These are phyloP conservation scores for Carallia pectinifolia DNA, from an alignment of 345 rosid species.

Conservation along the genomic window DNA sequence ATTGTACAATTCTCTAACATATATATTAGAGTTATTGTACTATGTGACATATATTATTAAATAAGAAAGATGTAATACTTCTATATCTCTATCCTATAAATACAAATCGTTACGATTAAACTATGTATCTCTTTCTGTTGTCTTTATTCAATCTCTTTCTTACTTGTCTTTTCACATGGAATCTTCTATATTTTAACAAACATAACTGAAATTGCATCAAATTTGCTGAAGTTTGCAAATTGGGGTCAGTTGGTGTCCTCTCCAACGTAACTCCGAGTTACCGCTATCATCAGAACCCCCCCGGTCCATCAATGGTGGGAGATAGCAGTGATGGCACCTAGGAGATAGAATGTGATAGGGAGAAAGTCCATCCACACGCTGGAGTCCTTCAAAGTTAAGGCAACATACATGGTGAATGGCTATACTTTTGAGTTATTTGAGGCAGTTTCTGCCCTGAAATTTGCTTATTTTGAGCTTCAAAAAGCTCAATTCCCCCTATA, in stretches of 20 bases:
- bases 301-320: conserved; percentile 11
- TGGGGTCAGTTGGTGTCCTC: conserved; percentile 61
- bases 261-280: conserved; percentile 33
- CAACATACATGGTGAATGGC: conserved; percentile 6
- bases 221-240: conserved; percentile 53
- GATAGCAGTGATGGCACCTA: conserved; percentile 17
- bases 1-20: too few relatives aligned
- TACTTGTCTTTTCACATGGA: too few relatives aligned
- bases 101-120: too few relatives aligned
- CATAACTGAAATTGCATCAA: conserved; percentile 48
- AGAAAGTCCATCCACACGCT: conserved; percentile 35
- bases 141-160: too few relatives aligned
- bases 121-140: too few relatives aligned
- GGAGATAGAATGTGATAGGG: conserved; percentile 14
- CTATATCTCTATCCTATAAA: too few relatives aligned
- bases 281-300: conserved; percentile 2
- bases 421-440: conserved; percentile 47
- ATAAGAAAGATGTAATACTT: too few relatives aligned
- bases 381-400: conserved; percentile 20
- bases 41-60: too few relatives aligned
- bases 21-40: too few relatives aligned
- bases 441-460: conserved; percentile 43
- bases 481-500: conserved; percentile 57
- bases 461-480: conserved; percentile 56
- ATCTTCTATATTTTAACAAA: conserved; percentile 11